A percentile compares a stretch with the other conserved stretches of the same genome.
Evolutionary conservation across 2,329 filamentous ascomycete species (phyloP).

Genomic region (Microsporum audouinii): DNA sequence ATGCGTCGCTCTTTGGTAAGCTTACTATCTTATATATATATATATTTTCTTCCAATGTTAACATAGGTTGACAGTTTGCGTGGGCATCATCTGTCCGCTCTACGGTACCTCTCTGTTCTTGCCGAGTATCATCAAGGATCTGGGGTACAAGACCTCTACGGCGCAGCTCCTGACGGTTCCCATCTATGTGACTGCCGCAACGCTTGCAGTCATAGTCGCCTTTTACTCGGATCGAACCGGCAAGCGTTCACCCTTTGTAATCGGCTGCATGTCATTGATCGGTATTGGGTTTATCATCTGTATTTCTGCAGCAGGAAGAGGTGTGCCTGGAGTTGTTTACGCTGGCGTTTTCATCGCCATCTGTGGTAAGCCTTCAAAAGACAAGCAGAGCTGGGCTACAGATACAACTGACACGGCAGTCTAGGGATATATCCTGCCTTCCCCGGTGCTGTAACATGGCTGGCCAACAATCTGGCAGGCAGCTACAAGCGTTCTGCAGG

Average conservation of each 20-base stretch:
- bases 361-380: slow-evolving; percentile 23
- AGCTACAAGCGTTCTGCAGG: slow-evolving; percentile 47
- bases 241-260: slow-evolving; percentile 45
- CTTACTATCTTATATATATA: background rate
- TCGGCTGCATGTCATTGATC: slow-evolving; percentile 44
- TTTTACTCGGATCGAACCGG: slow-evolving; percentile 47
- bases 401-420: slow-evolving; percentile 1
- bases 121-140: slow-evolving; percentile 32
- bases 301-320: slow-evolving; percentile 24
- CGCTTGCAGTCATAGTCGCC: slow-evolving; percentile 35
- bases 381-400: background rate
- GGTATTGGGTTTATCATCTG: slow-evolving; percentile 47
- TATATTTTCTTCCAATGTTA: slow-evolving; percentile 1
- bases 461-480: slow-evolving; percentile 48
- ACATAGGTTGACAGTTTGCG: slow-evolving; percentile 26
- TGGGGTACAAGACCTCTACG: slow-evolving; percentile 30
- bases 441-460: slow-evolving; percentile 43
- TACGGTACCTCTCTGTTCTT: slow-evolving; percentile 33
- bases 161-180: slow-evolving; percentile 33
- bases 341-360: slow-evolving; percentile 39
- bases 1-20: slow-evolving; percentile 29
- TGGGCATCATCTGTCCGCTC: slow-evolving; percentile 32
- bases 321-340: slow-evolving; percentile 35
- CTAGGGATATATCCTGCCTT: slow-evolving; percentile 38
- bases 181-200: slow-evolving; percentile 31